A percentile compares a stretch with the other conserved stretches of the same genome.
Conservation (phyloP, 306 rosid species). For the Clitoria ternatea region DNA sequence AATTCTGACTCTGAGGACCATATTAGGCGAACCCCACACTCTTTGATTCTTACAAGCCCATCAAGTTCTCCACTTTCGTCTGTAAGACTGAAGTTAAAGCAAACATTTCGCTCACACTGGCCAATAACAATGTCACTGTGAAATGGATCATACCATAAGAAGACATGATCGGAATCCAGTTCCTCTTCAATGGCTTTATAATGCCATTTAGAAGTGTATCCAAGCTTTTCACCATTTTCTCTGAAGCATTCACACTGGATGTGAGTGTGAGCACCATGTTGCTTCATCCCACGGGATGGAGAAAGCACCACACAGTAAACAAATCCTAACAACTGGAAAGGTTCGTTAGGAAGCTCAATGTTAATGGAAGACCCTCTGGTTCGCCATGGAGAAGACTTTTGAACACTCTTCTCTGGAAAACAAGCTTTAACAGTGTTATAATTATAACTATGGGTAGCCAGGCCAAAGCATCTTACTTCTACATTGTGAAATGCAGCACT, state of each 20-base stretch:
- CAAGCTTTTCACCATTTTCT: not conserved
- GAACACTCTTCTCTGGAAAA: not conserved
- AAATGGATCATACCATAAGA: slow-evolving; percentile 7
- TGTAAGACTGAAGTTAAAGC: no score
- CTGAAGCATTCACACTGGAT: not conserved
- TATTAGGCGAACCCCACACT: not conserved
- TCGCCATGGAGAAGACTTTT: not conserved
- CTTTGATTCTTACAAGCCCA: not conserved
- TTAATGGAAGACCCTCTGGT: not conserved
- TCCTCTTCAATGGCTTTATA: not conserved
- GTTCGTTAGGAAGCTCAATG: not conserved
- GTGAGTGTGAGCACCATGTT: not conserved
- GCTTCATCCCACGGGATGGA: not conserved
- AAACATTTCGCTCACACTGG: no score
- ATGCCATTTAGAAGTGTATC: not conserved
- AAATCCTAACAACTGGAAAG: not conserved
- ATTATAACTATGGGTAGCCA: not conserved
- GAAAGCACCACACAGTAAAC: not conserved
- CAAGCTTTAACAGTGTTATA: not conserved
- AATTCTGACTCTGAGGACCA: not conserved
- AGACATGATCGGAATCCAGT: not conserved
- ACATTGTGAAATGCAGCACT: not conserved
- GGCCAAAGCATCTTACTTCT: not conserved
- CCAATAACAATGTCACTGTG: not conserved
- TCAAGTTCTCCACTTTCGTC: no score